phyloP scores from a whole-genome alignment of 306 rosid species.

The Lotus japonicus region DNA sequence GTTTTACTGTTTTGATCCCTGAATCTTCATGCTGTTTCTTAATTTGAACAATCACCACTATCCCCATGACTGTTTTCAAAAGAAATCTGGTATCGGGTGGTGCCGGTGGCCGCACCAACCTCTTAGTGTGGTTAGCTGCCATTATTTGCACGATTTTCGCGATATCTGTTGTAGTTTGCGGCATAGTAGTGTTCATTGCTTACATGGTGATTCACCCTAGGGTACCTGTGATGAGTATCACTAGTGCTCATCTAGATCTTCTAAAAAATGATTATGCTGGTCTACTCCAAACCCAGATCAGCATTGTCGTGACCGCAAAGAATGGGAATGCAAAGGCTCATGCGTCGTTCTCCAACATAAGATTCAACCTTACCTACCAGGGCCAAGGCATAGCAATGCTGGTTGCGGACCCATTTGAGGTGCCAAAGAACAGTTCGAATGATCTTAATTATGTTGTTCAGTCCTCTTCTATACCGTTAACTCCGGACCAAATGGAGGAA shows the following conservation, averaged over 20 bases:
- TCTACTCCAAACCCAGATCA: slow-evolving; percentile 44
- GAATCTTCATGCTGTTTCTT: slow-evolving; percentile 26
- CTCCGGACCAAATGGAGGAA: slow-evolving; percentile 38
- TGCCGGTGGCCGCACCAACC: slow-evolving; percentile 39
- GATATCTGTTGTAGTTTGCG: too few relatives aligned
- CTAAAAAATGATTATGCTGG: slow-evolving; percentile 43
- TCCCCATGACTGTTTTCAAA: slow-evolving; percentile 10
- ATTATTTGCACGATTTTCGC: slow-evolving; percentile 56
- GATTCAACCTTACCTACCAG: slow-evolving; percentile 41
- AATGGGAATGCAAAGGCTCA: slow-evolving; percentile 75
- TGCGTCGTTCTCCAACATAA: slow-evolving; percentile 51
- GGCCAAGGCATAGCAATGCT: slow-evolving; percentile 47
- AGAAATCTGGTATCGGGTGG: background rate
- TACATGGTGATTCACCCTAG: slow-evolving; percentile 71
- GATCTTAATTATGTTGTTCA: slow-evolving; percentile 43
- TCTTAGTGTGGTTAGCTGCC: slow-evolving; percentile 57
- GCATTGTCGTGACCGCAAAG: slow-evolving; percentile 44
- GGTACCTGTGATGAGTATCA: slow-evolving; percentile 49
- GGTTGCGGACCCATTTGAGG: slow-evolving; percentile 49
- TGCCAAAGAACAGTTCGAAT: slow-evolving; percentile 37
- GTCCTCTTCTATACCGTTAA: slow-evolving; percentile 48
- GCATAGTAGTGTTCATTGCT: slow-evolving; percentile 30
- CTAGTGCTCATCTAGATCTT: slow-evolving; percentile 44
- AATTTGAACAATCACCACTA: background rate
- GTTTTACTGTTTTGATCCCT: background rate